Base-by-base conservation (phyloP, 345 rosid species). In the Hypericum androsaemum region DNA sequence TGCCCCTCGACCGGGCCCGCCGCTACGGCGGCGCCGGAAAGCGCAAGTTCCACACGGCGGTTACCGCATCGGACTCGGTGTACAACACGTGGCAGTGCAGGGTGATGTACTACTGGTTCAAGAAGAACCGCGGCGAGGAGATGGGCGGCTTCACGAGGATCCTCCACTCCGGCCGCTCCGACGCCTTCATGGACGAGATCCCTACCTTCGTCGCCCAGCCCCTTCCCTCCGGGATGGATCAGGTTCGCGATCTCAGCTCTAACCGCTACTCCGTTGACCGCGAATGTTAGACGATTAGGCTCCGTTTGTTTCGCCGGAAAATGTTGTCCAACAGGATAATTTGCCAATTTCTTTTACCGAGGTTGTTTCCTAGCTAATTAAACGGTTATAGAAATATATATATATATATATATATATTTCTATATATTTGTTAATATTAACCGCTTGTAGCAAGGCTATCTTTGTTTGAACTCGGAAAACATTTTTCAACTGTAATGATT, bases 141-240 rank as follows among this genome's bases (percentile, higher is more conserved):
- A 94, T 88, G 99, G 99, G 94, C 22, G 97, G 94, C 12, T 94
- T 74, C 63, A 94, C 99, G 10, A 80, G 99, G 90, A 88, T 94
- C 71, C 71, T 94, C 67, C 99, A 94, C 62, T 75, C 83, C 0
- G 99, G 99, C 11, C 88, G 80, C 63, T 77, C 95, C 13, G 99
- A 94, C 52, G 44, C 69, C 60, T 77, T 64, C 57, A 83, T 94
- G 92, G 79, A 86, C 65, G 99, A 94, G 87, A 88, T 94, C 71
- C 99, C 99, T 15, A 94, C 99, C 60, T 94, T 85, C 45, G 56
- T 94, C 54, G 98, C 97, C 43, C 86, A 88, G 61, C 95, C 97
- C 59, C 63, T 92, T 45, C 98, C 98, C 0, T 37, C 90, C 38
- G 98, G 98, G 12, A 70, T 72, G 88, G 98, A 92, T 80, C 94